These are phyloP conservation scores for Phytophthora colocasiae DNA, from an alignment of 352 stramenopile genomes.

Conservation along the genomic window DNA sequence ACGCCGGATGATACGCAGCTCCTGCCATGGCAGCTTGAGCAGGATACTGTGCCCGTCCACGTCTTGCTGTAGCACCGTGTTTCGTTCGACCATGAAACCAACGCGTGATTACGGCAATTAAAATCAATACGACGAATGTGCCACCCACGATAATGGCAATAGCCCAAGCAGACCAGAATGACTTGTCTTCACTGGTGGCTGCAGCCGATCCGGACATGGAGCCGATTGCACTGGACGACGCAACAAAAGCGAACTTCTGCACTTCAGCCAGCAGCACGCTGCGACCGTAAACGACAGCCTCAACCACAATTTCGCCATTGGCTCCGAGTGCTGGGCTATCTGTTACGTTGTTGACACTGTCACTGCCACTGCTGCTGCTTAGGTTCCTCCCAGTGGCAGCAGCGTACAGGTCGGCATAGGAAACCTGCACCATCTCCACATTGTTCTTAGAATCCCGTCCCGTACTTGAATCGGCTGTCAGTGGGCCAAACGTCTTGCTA, in stretches of 20 bases:
- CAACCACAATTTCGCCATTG: conserved; percentile 73
- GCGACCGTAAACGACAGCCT: conserved; percentile 71
- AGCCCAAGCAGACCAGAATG: conserved; percentile 71
- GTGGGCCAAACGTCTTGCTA: conserved; percentile 61
- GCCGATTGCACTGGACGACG: conserved; percentile 79
- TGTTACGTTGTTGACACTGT: conserved; percentile 13
- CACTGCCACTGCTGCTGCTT: conserved; percentile 15
- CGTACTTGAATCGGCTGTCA: conserved; percentile 59
- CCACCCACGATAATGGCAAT: conserved; percentile 54
- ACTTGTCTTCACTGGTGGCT: conserved; percentile 21
- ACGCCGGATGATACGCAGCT: conserved; percentile 21
- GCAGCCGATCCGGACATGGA: conserved; percentile 46
- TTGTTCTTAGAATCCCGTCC: conserved; percentile 83
- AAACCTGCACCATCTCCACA: conserved; percentile 84
- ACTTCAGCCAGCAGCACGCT: conserved; percentile 64
- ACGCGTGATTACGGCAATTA: conserved; percentile 46
- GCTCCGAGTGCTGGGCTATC: conserved; percentile 36
- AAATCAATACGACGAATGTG: conserved; percentile 58
- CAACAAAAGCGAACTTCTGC: conserved; percentile 81
- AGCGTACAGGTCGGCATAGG: conserved; percentile 65
- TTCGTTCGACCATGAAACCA: conserved; percentile 41
- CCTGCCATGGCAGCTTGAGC: conserved; percentile 15
- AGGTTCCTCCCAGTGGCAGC: conserved; percentile 39
- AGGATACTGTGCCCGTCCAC: conserved; percentile 19
- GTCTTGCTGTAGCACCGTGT: conserved; percentile 6